These are phyloP conservation scores for Dictyostelium intermedium DNA, from an alignment of 78 protist genomes.

Conservation along the genomic window DNA sequence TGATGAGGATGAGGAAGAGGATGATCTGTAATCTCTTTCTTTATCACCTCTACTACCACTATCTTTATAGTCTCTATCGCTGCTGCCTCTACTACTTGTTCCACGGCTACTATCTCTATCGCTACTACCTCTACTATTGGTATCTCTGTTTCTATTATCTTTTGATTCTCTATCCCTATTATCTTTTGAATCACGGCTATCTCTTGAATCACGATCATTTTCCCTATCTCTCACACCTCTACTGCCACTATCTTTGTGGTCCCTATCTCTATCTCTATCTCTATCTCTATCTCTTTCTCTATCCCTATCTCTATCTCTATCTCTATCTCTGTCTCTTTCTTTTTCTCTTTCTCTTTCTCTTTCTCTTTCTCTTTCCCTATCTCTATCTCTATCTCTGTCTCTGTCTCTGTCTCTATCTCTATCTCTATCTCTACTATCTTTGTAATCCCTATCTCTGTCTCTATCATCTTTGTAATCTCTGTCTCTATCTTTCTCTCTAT, in stretches of 20 bases:
- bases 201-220: neutral
- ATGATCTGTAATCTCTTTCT: neutral
- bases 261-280: neutral
- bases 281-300: neutral
- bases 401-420: neutral
- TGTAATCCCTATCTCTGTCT: neutral
- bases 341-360: neutral
- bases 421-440: too few species aligned
- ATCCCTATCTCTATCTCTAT: neutral
- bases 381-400: neutral
- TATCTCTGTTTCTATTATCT: neutral
- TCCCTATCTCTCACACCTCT: neutral
- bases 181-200: neutral
- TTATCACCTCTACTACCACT: neutral
- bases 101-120: neutral
- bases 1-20: neutral
- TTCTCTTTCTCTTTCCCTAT: neutral
- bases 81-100: neutral
- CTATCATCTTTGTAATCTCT: neutral
- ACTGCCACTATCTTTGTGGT: neutral
- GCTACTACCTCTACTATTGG: neutral
- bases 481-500: neutral
- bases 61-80: neutral
- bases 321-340: neutral
- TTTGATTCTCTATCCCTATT: neutral